phyloP scores from a whole-genome alignment of 2,329 filamentous ascomycete species.

The Ophiobolus disseminans region DNA sequence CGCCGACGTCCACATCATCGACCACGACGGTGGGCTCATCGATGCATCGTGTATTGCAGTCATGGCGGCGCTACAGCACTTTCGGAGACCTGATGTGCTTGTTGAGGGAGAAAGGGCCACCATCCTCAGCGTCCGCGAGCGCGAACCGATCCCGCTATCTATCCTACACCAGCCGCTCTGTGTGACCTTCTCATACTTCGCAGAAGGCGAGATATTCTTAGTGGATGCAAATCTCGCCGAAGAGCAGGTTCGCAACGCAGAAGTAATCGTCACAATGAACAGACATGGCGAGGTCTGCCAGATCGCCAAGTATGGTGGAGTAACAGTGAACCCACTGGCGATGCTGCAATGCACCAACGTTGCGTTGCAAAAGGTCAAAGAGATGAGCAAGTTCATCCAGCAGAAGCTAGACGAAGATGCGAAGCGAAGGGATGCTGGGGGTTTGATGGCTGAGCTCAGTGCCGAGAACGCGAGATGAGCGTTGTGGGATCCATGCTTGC shows the following conservation, averaged over 20 bases:
- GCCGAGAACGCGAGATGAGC: slow-evolving; percentile 81
- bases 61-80: slow-evolving; percentile 88
- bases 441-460: slow-evolving; percentile 79
- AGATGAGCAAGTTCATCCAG: slow-evolving; percentile 77
- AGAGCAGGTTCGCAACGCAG: slow-evolving; percentile 76
- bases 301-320: slow-evolving; percentile 87
- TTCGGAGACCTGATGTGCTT: slow-evolving; percentile 85
- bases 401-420: slow-evolving; percentile 77
- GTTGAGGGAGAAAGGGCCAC: slow-evolving; percentile 85
- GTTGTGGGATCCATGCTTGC: slow-evolving; percentile 18
- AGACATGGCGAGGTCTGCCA: slow-evolving; percentile 89
- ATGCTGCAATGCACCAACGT: slow-evolving; percentile 78
- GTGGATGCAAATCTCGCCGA: slow-evolving; percentile 77
- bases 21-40: slow-evolving; percentile 88
- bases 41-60: slow-evolving; percentile 87
- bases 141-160: slow-evolving; percentile 87
- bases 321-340: slow-evolving; percentile 77
- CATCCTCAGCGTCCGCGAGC: slow-evolving; percentile 81
- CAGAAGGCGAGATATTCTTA: slow-evolving; percentile 73
- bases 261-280: slow-evolving; percentile 85
- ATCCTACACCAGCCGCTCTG: slow-evolving; percentile 93
- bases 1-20: slow-evolving; percentile 89
- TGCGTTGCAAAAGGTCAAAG: slow-evolving; percentile 80
- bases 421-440: slow-evolving; percentile 78
- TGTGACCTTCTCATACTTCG: slow-evolving; percentile 86